Evolutionary conservation across 176 grass and related monocot species (phyloP).

Genomic region (Bonia amplexicaulis): DNA sequence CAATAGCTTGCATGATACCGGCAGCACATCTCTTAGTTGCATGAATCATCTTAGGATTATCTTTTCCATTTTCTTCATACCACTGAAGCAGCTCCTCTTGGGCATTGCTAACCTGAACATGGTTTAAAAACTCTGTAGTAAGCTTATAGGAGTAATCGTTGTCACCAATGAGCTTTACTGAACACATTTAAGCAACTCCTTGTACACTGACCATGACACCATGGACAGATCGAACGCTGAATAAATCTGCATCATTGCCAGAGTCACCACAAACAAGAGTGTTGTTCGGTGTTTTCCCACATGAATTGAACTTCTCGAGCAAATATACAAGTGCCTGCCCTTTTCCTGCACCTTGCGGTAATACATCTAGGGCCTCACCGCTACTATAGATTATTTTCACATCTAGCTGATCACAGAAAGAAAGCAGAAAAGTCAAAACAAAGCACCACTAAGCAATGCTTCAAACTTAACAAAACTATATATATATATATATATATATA

Average conservation of each 20-base stretch:
- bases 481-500: too few species aligned
- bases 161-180: background rate
- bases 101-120: slow-evolving; percentile 84
- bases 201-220: slow-evolving; percentile 78
- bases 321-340: slow-evolving; percentile 86
- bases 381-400: slow-evolving; percentile 92
- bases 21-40: slow-evolving; percentile 73
- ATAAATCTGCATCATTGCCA: slow-evolving; percentile 86
- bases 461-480: background rate
- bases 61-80: slow-evolving; percentile 66
- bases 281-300: slow-evolving; percentile 53
- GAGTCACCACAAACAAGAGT: slow-evolving; percentile 94
- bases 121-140: slow-evolving; percentile 34
- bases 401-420: slow-evolving; percentile 54
- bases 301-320: slow-evolving; percentile 62
- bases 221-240: slow-evolving; percentile 64
- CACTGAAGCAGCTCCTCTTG: slow-evolving; percentile 82
- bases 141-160: background rate
- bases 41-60: slow-evolving; percentile 57
- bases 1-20: slow-evolving; percentile 81
- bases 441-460: background rate
- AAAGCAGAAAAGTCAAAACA: background rate
- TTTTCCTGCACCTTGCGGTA: slow-evolving; percentile 80
- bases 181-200: slow-evolving; percentile 8
- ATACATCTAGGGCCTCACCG: slow-evolving; percentile 67